Percentiles rank a stretch among this genome's conserved stretches.
These are phyloP conservation scores for Pholiota adiposa DNA, from an alignment of 1,284 basidiomycete species.

Conservation along the genomic window DNA sequence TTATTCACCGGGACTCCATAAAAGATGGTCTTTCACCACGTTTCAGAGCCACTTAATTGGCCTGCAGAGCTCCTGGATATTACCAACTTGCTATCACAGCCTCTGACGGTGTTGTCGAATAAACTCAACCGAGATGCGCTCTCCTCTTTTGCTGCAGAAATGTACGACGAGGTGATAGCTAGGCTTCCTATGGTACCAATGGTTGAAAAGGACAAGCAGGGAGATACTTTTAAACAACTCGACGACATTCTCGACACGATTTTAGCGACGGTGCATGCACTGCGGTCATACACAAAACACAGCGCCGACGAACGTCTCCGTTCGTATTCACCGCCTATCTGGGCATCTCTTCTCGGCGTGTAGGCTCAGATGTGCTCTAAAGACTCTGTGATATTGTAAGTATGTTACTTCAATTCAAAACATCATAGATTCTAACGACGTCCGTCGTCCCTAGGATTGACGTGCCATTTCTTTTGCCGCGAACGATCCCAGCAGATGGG, in stretches of 20 bases:
- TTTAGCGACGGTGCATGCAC: background rate
- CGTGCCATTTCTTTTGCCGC: background rate
- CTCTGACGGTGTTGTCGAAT: too few relatives aligned
- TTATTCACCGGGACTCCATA: slow-evolving; percentile 20
- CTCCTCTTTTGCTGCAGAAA: background rate
- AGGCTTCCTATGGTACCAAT: background rate
- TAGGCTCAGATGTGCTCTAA: background rate
- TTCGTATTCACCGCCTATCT: background rate
- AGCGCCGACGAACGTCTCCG: background rate
- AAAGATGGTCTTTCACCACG: background rate
- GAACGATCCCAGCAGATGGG: background rate
- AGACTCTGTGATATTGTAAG: background rate
- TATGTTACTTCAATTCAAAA: background rate
- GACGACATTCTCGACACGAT: background rate
- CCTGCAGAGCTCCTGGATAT: background rate
- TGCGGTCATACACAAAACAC: background rate
- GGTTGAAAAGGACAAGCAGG: background rate
- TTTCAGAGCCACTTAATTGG: background rate
- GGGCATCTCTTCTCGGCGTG: background rate
- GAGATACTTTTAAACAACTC: background rate
- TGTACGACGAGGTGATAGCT: background rate
- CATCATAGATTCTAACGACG: too few relatives aligned
- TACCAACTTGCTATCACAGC: background rate
- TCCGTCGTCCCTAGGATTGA: background rate
- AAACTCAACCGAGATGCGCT: background rate